A percentile compares a stretch with the other conserved stretches of the same genome.
phyloP scores from a whole-genome alignment of 257 asterid species.

The Ligustrum vulgare region DNA sequence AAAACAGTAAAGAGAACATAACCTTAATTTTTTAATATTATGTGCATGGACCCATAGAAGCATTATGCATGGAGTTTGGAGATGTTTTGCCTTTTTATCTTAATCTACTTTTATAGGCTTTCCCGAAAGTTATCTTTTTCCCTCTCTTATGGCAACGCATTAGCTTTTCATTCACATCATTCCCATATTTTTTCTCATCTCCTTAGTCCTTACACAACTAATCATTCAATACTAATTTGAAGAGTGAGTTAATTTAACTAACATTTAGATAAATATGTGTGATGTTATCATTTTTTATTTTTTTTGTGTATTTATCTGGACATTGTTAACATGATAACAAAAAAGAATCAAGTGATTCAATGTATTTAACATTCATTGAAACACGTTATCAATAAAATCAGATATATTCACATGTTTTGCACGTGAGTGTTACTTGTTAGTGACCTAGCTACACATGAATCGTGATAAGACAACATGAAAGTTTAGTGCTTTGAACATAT shows the following conservation, averaged over 20 bases:
- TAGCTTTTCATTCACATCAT: background rate
- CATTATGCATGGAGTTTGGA: background rate
- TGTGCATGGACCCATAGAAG: background rate
- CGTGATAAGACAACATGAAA: too few relatives aligned
- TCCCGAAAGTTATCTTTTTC: background rate
- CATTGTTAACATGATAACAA: too few relatives aligned
- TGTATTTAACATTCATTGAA: too few relatives aligned
- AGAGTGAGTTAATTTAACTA: background rate
- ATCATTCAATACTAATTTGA: background rate
- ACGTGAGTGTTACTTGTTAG: too few relatives aligned
- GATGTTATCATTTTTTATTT: background rate
- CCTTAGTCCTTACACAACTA: background rate
- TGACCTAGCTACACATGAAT: too few relatives aligned
- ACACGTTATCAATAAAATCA: too few relatives aligned
- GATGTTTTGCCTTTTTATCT: background rate
- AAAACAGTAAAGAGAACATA: too few relatives aligned
- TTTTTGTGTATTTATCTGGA: too few relatives aligned
- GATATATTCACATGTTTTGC: too few relatives aligned
- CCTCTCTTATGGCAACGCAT: background rate
- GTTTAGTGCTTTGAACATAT: too few relatives aligned
- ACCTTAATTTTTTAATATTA: too few relatives aligned
- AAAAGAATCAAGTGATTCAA: too few relatives aligned
- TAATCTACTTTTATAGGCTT: background rate
- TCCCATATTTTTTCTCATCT: background rate
- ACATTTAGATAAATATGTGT: background rate